A percentile compares a stretch with the other conserved stretches of the same genome.
Evolutionary conservation across 2,329 filamentous ascomycete genomes (phyloP).

Genomic region (Cryphonectria carpinicola): DNA sequence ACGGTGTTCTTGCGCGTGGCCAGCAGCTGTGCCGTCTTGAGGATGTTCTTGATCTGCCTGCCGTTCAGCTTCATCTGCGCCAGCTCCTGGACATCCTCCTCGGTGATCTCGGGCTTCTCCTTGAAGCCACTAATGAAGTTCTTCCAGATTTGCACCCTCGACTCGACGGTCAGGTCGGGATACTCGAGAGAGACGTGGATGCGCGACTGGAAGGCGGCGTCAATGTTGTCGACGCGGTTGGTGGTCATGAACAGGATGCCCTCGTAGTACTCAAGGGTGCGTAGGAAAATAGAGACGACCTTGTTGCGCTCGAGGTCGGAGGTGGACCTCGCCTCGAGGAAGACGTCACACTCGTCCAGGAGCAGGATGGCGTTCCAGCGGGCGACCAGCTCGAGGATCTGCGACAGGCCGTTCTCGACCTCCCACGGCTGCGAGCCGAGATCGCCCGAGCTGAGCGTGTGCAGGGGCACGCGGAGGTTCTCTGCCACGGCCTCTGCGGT

Average conservation of each 20-base stretch:
- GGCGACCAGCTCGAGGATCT: slow-evolving; percentile 73
- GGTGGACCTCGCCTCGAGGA: slow-evolving; percentile 41
- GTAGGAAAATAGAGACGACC: slow-evolving; percentile 45
- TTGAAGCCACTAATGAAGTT: slow-evolving; percentile 44
- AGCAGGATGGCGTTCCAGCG: slow-evolving; percentile 74
- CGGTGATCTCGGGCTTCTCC: slow-evolving; percentile 35
- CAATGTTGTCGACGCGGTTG: slow-evolving; percentile 51
- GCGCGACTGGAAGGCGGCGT: slow-evolving; percentile 51
- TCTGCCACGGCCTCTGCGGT: slow-evolving; percentile 56
- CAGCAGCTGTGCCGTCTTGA: slow-evolving; percentile 41
- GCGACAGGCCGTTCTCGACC: slow-evolving; percentile 67
- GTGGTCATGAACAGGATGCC: slow-evolving; percentile 55
- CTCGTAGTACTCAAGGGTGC: slow-evolving; percentile 52
- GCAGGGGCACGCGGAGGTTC: slow-evolving; percentile 52
- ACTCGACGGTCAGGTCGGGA: slow-evolving; percentile 42
- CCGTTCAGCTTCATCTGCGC: slow-evolving; percentile 43
- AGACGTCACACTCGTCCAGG: slow-evolving; percentile 73
- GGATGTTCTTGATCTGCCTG: slow-evolving; percentile 43
- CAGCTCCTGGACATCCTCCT: slow-evolving; percentile 43
- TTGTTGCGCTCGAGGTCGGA: slow-evolving; percentile 46
- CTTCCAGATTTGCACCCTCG: slow-evolving; percentile 44
- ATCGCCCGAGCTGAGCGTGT: slow-evolving; percentile 65
- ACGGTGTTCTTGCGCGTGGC: slow-evolving; percentile 40
- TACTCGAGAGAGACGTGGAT: slow-evolving; percentile 55
- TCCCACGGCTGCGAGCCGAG: slow-evolving; percentile 68